phyloP scores from a whole-genome alignment of 768 basidiomycete genomes.

The Termitomyces sp. region DNA sequence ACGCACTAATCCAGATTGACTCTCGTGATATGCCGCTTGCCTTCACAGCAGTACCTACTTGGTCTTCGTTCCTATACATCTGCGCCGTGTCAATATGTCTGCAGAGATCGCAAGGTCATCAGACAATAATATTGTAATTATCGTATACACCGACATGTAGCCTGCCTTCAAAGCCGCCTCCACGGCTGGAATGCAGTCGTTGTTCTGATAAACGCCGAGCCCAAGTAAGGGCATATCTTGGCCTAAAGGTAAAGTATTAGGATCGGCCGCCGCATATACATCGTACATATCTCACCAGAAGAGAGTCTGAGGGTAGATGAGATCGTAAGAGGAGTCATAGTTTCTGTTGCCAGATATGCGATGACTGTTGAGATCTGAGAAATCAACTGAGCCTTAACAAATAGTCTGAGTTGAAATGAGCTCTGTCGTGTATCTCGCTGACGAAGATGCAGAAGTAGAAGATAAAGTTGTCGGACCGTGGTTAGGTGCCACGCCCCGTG shows the following conservation, averaged over 20 bases:
- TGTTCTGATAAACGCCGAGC: conserved; percentile 66
- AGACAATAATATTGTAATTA: not conserved
- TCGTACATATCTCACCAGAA: not conserved
- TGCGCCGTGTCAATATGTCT: conserved; percentile 76
- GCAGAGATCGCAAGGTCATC: not conserved
- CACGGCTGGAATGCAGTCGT: conserved; percentile 45
- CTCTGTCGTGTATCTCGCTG: not conserved
- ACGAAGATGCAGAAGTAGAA: not conserved
- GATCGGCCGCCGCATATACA: not conserved
- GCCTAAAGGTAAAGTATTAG: conserved; percentile 22
- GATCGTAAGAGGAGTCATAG: conserved; percentile 1
- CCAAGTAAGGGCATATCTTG: conserved; percentile 59
- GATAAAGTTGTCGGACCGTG: not conserved
- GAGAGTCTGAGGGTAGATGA: conserved; percentile 10
- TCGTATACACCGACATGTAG: conserved; percentile 35
- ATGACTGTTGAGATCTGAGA: not conserved
- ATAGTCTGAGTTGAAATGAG: not conserved
- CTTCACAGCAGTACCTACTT: conserved; percentile 53
- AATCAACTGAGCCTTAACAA: not conserved
- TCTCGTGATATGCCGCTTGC: conserved; percentile 50
- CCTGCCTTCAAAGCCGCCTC: conserved; percentile 58
- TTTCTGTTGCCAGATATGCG: too few relatives aligned
- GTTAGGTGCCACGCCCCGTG: not conserved
- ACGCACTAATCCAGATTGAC: conserved; percentile 65
- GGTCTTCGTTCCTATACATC: conserved; percentile 56